These are phyloP conservation scores for Daldinia decipiens DNA, from an alignment of 495 filamentous ascomycete species.

Conservation along the genomic window DNA sequence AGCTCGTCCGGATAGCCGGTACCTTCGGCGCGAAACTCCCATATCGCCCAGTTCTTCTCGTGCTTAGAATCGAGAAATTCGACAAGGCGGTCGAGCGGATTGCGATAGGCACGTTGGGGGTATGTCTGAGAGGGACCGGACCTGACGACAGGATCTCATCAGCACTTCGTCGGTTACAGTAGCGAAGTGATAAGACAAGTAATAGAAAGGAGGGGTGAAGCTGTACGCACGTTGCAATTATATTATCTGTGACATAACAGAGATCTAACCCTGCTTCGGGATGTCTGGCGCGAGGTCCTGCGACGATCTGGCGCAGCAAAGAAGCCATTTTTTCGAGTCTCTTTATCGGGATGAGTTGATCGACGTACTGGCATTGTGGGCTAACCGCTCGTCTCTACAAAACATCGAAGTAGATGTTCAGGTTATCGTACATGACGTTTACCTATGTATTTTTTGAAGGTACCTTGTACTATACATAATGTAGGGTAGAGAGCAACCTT, in stretches of 20 bases:
- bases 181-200: not conserved
- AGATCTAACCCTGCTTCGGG: slow-evolving; percentile 89
- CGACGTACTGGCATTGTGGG: slow-evolving; percentile 15
- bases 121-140: slow-evolving; percentile 90
- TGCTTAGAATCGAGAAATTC: slow-evolving; percentile 87
- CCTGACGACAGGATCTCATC: slow-evolving; percentile 39
- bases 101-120: slow-evolving; percentile 90
- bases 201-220: not conserved
- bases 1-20: slow-evolving; percentile 93
- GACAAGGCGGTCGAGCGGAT: slow-evolving; percentile 85
- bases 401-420: too few species aligned
- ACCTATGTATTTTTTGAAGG: not conserved
- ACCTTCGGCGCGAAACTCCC: slow-evolving; percentile 96
- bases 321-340: slow-evolving; percentile 57
- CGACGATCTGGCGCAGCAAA: slow-evolving; percentile 67
- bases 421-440: not conserved
- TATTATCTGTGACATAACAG: slow-evolving; percentile 90
- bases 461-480: not conserved
- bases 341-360: not conserved
- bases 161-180: not conserved
- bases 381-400: not conserved
- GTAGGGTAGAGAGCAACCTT: not conserved
- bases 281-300: slow-evolving; percentile 83
- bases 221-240: slow-evolving; percentile 68
- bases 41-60: slow-evolving; percentile 86